A percentile compares a stretch with the other conserved stretches of the same genome.
phyloP scores from a whole-genome alignment of 345 rosid genomes.

The Streptanthus diversifolius region DNA sequence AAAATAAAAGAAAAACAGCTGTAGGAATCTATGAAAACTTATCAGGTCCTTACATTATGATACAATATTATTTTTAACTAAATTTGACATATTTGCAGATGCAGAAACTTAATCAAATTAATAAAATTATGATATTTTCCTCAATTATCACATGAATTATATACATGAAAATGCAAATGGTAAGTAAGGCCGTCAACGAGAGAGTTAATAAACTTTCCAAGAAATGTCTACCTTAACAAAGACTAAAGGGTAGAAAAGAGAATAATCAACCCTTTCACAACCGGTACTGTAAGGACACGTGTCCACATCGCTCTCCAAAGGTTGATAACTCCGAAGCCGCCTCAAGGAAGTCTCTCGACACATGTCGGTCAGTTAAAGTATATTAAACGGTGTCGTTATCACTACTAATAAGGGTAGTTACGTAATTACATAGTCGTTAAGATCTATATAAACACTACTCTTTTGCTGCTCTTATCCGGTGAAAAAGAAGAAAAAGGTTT shows the following conservation, averaged over 20 bases:
- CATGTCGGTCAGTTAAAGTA: constrained; percentile 20
- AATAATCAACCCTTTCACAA: accelerated
- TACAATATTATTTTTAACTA: neutral
- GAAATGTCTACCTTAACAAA: neutral
- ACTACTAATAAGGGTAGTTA: neutral
- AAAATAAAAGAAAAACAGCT: neutral
- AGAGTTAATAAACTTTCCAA: neutral
- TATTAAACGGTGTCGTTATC: constrained; percentile 16
- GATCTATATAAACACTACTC: constrained; percentile 30
- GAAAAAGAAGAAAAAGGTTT: neutral
- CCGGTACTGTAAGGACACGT: constrained; percentile 25
- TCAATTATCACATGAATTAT: constrained; percentile 7
- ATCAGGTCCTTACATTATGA: neutral
- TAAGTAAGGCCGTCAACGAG: constrained; percentile 6
- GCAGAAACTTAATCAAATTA: neutral
- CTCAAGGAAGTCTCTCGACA: neutral
- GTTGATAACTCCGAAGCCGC: constrained; percentile 19
- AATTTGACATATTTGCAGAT: neutral
- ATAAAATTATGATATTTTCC: neutral
- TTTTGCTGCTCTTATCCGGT: neutral
- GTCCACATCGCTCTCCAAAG: neutral
- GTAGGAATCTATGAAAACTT: constrained; percentile 11
- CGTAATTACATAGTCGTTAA: neutral
- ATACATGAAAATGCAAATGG: constrained; percentile 4
- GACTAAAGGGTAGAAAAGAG: neutral